Evolutionary conservation across 176 grass and related monocot genomes (phyloP), one percentile per base, ranked within the genome.

Genomic region (Bromus sterilis): DNA sequence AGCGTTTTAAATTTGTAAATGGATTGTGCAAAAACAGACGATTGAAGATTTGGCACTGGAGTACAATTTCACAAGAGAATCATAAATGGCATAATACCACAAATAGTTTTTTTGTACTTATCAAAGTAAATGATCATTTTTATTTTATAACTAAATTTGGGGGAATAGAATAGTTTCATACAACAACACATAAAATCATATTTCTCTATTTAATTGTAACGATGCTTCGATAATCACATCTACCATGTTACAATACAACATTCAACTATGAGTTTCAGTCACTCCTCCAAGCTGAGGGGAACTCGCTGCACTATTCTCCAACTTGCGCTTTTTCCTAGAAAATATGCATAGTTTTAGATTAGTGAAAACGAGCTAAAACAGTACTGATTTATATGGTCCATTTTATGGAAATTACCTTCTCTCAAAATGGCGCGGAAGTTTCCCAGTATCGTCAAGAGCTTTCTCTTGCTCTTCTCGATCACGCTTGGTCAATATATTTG

Each of bases 361-460:
- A 4, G 13, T 25, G 34, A 49, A 14, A 84, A n/a, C 29, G 11
- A 55, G 21, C 25, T 79, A 37, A 16, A 41, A 11, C 5, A 80
- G 1, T 21, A 26, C 2, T 2, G 34, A 66, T 30, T 85, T 62
- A 32, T 83, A 46, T 29, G 67, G 44, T 46, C 35, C 63, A 9
- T 80, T 39, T 56, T 30, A 65, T 9, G 51, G 14, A 61, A 39
- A 29, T 8, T 84, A 84, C 87, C 87, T 84, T 76, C 81, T 84
- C 39, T 76, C 81, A 15, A 84, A 89, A 80, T 84, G 81, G 3
- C 74, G 84, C 10, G 58, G 59, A 0, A 35, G 4, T 30, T 84
- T 80, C 58, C 43, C 48, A 59, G 23, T 39, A 59, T 58, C 36
- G 0, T n/a, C 20, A 26, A 28, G 66, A 51, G 34, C 36, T 62